Conservation (phyloP, 331 rosid genomes). For the Stylosanthes scabra region DNA sequence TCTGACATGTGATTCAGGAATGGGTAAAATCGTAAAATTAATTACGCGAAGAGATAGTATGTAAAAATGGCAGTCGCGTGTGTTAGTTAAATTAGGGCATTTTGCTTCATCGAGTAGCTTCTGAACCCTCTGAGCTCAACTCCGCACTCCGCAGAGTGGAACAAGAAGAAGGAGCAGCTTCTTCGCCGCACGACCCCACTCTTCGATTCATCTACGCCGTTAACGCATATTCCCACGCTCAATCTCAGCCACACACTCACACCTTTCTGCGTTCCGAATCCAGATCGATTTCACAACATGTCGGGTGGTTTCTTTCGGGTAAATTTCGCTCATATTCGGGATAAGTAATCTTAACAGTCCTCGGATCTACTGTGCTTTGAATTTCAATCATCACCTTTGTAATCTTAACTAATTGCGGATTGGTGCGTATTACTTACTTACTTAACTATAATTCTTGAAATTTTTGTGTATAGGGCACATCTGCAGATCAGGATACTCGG, state of each 20-base stretch:
- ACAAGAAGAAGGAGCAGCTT: neutral
- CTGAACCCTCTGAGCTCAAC: slow-evolving; percentile 21
- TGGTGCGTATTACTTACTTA: neutral
- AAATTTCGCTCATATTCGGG: slow-evolving; percentile 30
- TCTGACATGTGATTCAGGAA: neutral
- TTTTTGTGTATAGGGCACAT: slow-evolving; percentile 71
- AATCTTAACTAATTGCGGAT: neutral
- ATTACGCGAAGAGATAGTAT: neutral
- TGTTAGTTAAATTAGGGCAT: slow-evolving; percentile 41
- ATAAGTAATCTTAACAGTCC: slow-evolving; percentile 28
- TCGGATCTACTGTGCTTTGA: slow-evolving; percentile 29
- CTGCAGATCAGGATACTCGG: slow-evolving; percentile 98
- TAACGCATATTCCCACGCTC: neutral
- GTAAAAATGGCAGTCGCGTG: slow-evolving; percentile 9
- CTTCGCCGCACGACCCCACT: neutral
- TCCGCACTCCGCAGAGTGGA: neutral
- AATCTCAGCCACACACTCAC: slow-evolving; percentile 33
- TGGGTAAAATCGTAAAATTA: slow-evolving; percentile 37
- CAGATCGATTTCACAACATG: slow-evolving; percentile 61
- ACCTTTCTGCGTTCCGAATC: slow-evolving; percentile 39
- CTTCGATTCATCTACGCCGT: neutral
- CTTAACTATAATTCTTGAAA: slow-evolving; percentile 24
- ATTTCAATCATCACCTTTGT: neutral
- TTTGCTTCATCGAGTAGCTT: slow-evolving; percentile 7
- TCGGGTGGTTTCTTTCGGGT: slow-evolving; percentile 99